Evolutionary conservation across 2,329 filamentous ascomycete species (phyloP).

Genomic region (Penicillium sp.): DNA sequence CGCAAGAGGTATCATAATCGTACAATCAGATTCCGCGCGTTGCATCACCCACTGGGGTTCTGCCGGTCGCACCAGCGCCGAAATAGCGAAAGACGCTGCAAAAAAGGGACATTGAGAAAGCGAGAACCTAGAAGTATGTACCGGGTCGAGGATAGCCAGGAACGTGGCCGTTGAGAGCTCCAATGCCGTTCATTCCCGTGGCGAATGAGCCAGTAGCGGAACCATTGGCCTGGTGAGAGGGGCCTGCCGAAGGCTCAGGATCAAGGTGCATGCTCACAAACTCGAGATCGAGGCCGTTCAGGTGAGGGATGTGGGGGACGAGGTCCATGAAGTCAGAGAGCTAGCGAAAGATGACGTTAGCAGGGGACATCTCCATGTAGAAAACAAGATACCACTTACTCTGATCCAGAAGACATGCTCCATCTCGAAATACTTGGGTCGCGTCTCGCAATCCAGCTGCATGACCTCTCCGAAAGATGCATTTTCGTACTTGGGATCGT

Average conservation of each 20-base stretch:
- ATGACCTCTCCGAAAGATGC: constrained; percentile 43
- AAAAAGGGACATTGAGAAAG: constrained; percentile 15
- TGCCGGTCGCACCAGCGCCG: constrained; percentile 18
- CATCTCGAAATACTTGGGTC: constrained; percentile 52
- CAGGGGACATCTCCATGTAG: not conserved
- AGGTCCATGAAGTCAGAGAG: constrained; percentile 54
- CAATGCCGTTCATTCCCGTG: constrained; percentile 28
- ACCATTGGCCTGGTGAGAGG: constrained; percentile 33
- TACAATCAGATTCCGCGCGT: constrained; percentile 40
- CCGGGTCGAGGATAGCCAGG: constrained; percentile 38
- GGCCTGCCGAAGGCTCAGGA: constrained; percentile 31
- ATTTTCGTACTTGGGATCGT: constrained; percentile 38
- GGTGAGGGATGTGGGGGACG: constrained; percentile 50
- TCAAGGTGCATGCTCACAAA: constrained; percentile 46
- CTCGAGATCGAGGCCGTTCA: constrained; percentile 44
- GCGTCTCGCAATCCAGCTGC: constrained; percentile 45
- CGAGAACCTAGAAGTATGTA: constrained; percentile 41
- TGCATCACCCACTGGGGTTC: constrained; percentile 29
- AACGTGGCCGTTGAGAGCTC: constrained; percentile 38
- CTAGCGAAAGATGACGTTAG: constrained; percentile 29
- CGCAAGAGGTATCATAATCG: constrained; percentile 46
- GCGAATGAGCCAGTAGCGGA: constrained; percentile 26
- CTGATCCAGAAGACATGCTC: constrained; percentile 55
- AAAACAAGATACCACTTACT: constrained; percentile 32
- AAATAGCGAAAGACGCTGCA: constrained; percentile 23